Conservation (phyloP, 371 early-diverging fungal genomes). For the Mortierella polycephala region DNA sequence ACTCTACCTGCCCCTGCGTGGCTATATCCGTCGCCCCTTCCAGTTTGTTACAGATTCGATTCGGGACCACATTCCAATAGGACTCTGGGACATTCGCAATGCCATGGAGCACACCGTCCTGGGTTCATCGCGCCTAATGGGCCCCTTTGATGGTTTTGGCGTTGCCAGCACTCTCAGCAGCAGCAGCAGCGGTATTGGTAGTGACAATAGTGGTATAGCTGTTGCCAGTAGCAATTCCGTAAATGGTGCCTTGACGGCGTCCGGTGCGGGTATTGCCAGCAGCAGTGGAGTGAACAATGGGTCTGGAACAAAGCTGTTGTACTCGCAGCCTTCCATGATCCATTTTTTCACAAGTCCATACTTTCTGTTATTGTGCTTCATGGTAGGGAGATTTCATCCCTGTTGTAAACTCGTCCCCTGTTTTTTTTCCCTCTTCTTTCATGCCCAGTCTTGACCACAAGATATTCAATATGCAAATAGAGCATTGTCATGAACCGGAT, state of each 20-base stretch:
- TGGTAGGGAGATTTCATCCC: constrained; percentile 28
- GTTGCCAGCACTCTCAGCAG: constrained; percentile 1
- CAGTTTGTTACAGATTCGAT: constrained; percentile 44
- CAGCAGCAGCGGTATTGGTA: constrained; percentile 2
- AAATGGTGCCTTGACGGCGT: background rate
- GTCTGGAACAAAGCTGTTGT: constrained; percentile 11
- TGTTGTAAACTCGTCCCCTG: background rate
- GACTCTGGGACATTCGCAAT: constrained; percentile 31
- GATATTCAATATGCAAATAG: constrained; percentile 8
- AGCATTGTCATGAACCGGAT: constrained; percentile 54
- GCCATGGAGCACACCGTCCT: constrained; percentile 36
- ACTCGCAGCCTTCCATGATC: constrained; percentile 43
- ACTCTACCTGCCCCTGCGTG: constrained; percentile 51
- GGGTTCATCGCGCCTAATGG: constrained; percentile 22
- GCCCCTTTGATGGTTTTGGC: constrained; percentile 14
- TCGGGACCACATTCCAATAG: constrained; percentile 39
- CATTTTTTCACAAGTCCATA: constrained; percentile 52
- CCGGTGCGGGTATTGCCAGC: background rate
- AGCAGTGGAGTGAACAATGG: constrained; percentile 3
- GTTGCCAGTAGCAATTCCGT: background rate
- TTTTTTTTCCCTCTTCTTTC: too few species aligned
- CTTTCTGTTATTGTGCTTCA: constrained; percentile 48
- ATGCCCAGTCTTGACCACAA: background rate
- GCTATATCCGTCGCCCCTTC: constrained; percentile 51
- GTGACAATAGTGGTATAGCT: background rate